These are phyloP conservation scores for Cadophora malorum DNA, from an alignment of 2,329 filamentous ascomycete species.

Conservation along the genomic window DNA sequence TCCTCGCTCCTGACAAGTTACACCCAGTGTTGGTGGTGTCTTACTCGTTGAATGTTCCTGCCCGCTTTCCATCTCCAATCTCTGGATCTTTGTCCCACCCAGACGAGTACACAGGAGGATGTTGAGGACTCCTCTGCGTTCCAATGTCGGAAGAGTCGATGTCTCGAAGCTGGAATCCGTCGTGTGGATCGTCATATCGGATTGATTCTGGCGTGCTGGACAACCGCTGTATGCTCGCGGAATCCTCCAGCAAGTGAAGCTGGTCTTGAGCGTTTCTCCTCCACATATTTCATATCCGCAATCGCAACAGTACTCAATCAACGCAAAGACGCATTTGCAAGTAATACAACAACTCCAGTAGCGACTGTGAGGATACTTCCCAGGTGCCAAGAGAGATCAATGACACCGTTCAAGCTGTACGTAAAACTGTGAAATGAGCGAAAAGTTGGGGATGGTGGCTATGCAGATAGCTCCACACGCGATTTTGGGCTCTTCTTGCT, in stretches of 20 bases:
- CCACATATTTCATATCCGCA: slow-evolving; percentile 12
- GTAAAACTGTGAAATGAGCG: background rate
- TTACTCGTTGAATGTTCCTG: slow-evolving; percentile 17
- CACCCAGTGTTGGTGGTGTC: background rate
- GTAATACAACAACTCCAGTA: background rate
- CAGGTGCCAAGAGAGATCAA: background rate
- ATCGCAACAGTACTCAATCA: background rate
- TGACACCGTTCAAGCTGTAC: background rate
- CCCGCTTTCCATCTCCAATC: background rate
- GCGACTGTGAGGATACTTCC: background rate
- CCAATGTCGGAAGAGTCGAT: slow-evolving; percentile 20
- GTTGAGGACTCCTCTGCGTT: slow-evolving; percentile 1
- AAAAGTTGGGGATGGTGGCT: background rate
- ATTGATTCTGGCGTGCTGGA: slow-evolving; percentile 5
- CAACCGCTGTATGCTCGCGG: background rate
- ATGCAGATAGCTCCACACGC: background rate
- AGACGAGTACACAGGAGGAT: slow-evolving; percentile 20
- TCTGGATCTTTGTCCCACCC: slow-evolving; percentile 20
- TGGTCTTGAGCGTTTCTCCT: slow-evolving; percentile 16
- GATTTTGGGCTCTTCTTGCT: too few relatives aligned
- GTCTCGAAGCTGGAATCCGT: slow-evolving; percentile 22
- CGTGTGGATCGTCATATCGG: slow-evolving; percentile 5
- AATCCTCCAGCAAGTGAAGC: slow-evolving; percentile 18
- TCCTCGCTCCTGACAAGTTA: background rate
- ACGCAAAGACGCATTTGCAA: background rate